phyloP scores from a whole-genome alignment of 345 rosid species.

The Lumnitzera racemosa region DNA sequence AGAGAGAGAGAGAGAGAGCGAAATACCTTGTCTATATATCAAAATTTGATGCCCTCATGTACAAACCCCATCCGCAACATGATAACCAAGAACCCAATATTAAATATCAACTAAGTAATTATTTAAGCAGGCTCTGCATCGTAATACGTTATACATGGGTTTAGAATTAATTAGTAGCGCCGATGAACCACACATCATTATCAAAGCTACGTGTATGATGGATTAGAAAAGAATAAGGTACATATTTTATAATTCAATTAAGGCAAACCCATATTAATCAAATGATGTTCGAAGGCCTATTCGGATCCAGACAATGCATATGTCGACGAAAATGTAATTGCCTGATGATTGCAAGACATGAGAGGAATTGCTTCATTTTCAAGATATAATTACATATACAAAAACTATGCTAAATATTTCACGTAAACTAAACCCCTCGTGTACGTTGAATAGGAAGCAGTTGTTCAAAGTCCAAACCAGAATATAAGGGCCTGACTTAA shows the following conservation, averaged over 20 bases:
- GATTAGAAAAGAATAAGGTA: not conserved
- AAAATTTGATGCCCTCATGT: too few relatives aligned
- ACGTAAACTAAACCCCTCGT: slow-evolving; percentile 2
- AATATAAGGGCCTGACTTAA: slow-evolving; percentile 31
- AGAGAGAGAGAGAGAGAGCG: too few relatives aligned
- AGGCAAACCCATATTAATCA: not conserved
- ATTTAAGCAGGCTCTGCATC: not conserved
- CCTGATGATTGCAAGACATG: slow-evolving; percentile 31
- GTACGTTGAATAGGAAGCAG: slow-evolving; percentile 51
- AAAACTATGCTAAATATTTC: not conserved
- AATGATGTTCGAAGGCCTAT: slow-evolving; percentile 39
- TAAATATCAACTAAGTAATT: not conserved
- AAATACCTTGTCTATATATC: too few relatives aligned
- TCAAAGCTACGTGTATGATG: not conserved
- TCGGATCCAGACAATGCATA: slow-evolving; percentile 29
- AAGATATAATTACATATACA: slow-evolving; percentile 4
- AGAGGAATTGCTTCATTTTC: slow-evolving; percentile 27
- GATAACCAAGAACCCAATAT: not conserved
- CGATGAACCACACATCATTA: not conserved
- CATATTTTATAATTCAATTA: not conserved
- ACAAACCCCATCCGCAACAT: not conserved
- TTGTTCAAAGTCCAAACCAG: slow-evolving; percentile 64
- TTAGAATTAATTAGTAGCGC: not conserved
- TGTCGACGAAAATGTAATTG: slow-evolving; percentile 25
- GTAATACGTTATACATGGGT: not conserved